Evolutionary conservation across 441 rosid species (phyloP), one percentile per base, ranked within the genome.

Genomic region (Populus tomentosa): DNA sequence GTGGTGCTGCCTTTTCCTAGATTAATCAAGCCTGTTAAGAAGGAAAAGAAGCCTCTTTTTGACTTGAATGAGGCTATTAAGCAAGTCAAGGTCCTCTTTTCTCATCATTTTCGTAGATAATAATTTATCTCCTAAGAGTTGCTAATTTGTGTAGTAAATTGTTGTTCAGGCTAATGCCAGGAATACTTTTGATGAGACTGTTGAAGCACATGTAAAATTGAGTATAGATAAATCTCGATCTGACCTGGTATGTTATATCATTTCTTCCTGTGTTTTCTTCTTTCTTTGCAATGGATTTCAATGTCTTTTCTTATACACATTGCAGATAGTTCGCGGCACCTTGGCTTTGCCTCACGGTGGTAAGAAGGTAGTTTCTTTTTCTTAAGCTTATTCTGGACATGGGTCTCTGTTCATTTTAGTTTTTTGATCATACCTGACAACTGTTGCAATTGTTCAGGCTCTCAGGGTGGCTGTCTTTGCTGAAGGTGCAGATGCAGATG

Each of bases 271-370:
- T 7, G 11, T 14, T 10, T 35, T 38, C 42, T 21, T 24, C 11
- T 32, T 70, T 28, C 20, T 28, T 36, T 7, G 24, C 26, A 6
- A 56, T 16, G 35, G 59, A 70, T 72, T 67, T 56, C 46, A 7
- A 77, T 69, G 16, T 74, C 16, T 66, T 32, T 69, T 71, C 71
- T 64, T 69, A 65, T 40, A 72, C 74, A 53, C 78, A 75, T 1
- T 86, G 89, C 89, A 96, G 99, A 96, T 90, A 77, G 98, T 94
- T 73, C 97, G 98, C 77, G 99, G 99, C 69, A 88, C 94, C 68
- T 80, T 91, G 86, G 87, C 91, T 72, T 86, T 94, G 75, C 98
- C 98, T 21, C 98, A 93, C 71, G 95, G 98, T 78, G 89, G 80
- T 76, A 90, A 88, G 76, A 94, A 96, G 98, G 98, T 94, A 84